Base-by-base conservation (phyloP, 495 filamentous ascomycete genomes). In the Penicillium macrosclerotiorum region DNA sequence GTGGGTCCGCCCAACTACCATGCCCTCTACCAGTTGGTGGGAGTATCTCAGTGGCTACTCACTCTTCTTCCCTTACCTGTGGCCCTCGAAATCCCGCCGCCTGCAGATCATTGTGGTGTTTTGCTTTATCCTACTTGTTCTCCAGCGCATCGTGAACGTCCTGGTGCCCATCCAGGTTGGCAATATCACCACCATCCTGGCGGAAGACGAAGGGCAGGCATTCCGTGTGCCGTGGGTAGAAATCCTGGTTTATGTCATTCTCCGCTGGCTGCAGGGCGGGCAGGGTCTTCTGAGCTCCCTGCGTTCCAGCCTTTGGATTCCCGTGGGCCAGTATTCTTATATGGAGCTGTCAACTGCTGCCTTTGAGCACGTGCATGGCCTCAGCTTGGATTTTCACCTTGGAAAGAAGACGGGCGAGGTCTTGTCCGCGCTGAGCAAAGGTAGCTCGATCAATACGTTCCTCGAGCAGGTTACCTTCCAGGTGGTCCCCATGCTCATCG, bases 341-440 rank as follows among this genome's bases (percentile, higher is more conserved):
- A 87, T 89, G 64, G 89, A 93, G 37, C 77, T 98, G 22, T 95
- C 90, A 1, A 92, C 90, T 2, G 90, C 93, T 6, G 86, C 92
- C 5, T 98, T 98, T 56, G 93, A 97, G 64, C 93, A 98, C 60
- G 93, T 98, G 13, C 93, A 97, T 64, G 82, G 84, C 27, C 80
- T 98, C 12, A 96, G 91, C 65, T 73, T 96, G 52, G 93, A 97
- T 59, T 98, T 98, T 57, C 93, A 98, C 64, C 79, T 96, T 8
- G 88, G 90, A 32, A 98, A 98, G 69, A 90, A 91, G 64, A 97
- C 93, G 1, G 93, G 93, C 18, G 93, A 98, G 64, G 90, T 98
- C 12, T 72, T 96, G 19, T 95, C 90, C 16, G 93, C 93, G 0
- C 72, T 98, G 44, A 95, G 91, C 69, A 97, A 97, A 59, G 93